These are phyloP conservation scores for Sporopachydermia quercuum DNA, from an alignment of 805 yeast genomes.

Conservation along the genomic window DNA sequence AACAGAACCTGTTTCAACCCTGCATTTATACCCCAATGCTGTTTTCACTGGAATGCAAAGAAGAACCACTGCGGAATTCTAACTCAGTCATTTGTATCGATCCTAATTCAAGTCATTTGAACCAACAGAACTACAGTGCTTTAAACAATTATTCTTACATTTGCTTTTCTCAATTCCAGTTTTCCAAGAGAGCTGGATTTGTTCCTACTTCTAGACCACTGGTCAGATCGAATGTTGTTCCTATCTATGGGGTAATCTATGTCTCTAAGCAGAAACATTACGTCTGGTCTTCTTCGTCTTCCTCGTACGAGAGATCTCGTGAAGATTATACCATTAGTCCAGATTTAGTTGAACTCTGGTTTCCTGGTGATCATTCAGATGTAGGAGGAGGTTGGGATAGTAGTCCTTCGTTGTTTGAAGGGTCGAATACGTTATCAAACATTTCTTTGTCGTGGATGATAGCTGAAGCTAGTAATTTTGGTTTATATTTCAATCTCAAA, in stretches of 20 bases:
- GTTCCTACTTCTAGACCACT: no score
- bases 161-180: no score
- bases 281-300: neutral
- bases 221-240: no score
- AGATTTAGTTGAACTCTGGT: conserved; percentile 43
- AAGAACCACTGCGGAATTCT: conserved; percentile 2
- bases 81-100: conserved; percentile 4
- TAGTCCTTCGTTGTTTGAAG: conserved; percentile 26
- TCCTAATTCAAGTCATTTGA: no score
- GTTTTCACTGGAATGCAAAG: conserved; percentile 12
- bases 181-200: no score
- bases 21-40: conserved; percentile 22
- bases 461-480: conserved; percentile 34
- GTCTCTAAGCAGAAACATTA: conserved; percentile 1
- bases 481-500: no score
- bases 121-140: no score
- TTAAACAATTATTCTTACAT: no score
- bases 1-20: conserved; percentile 38
- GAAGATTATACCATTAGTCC: no score
- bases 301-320: conserved; percentile 14
- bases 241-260: no score
- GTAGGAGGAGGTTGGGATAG: conserved; percentile 66
- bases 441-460: conserved; percentile 49
- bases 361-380: conserved; percentile 58
- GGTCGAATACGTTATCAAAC: conserved; percentile 32